Conservation (phyloP, 1,139 yeast genomes). For the Protomyces macrosporus region DNA sequence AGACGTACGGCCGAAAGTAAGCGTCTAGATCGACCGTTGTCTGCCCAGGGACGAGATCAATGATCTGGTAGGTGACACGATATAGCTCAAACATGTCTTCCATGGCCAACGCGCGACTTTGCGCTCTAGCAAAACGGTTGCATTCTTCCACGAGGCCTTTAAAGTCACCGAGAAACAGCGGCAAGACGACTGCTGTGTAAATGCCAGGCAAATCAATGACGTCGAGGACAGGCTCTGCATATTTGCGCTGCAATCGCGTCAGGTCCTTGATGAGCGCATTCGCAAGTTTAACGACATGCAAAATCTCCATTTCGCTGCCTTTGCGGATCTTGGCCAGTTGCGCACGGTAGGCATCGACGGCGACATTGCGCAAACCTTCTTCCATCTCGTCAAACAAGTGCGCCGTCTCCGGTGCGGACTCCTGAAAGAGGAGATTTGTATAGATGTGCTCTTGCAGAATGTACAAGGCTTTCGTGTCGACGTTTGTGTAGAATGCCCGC, state of each 20-base stretch:
- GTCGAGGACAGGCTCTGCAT: slow-evolving; percentile 1
- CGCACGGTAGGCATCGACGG: background rate
- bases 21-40: slow-evolving; percentile 29
- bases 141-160: slow-evolving; percentile 32
- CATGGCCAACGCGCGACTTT: slow-evolving; percentile 41
- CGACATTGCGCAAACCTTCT: background rate
- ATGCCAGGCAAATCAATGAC: slow-evolving; percentile 1
- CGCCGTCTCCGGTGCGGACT: slow-evolving; percentile 4
- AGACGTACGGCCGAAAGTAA: slow-evolving; percentile 55
- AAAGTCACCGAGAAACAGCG: slow-evolving; percentile 3
- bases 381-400: slow-evolving; percentile 10
- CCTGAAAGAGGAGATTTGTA: slow-evolving; percentile 26
- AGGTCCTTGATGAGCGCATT: background rate
- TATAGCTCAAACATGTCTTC: slow-evolving; percentile 62
- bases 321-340: background rate
- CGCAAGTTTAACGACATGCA: slow-evolving; percentile 6
- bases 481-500: background rate
- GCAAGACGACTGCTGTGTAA: background rate
- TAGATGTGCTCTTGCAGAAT: slow-evolving; percentile 36
- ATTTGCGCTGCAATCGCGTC: background rate
- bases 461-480: slow-evolving; percentile 2
- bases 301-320: slow-evolving; percentile 7
- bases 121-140: slow-evolving; percentile 35
- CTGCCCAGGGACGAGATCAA: slow-evolving; percentile 46
- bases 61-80: slow-evolving; percentile 51